A percentile compares a stretch with the other conserved stretches of the same genome.
These are phyloP conservation scores for Solanum pinnatisectum DNA, from an alignment of 257 asterid genomes.

Conservation along the genomic window DNA sequence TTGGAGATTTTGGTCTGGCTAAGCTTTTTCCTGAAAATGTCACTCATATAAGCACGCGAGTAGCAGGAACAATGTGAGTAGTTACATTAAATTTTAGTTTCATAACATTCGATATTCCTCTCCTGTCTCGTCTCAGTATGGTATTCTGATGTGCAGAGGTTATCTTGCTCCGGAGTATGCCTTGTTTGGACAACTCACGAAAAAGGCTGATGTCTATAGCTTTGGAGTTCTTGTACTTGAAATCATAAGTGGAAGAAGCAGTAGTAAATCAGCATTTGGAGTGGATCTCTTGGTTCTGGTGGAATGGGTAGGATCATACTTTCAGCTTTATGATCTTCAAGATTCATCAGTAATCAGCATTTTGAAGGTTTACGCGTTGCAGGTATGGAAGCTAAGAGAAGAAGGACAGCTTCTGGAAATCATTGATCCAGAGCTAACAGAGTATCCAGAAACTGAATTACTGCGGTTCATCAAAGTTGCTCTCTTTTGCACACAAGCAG, in stretches of 20 bases:
- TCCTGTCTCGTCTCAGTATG: background rate
- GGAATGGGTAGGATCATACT: constrained; percentile 56
- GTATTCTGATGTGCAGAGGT: constrained; percentile 34
- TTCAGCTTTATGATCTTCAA: background rate
- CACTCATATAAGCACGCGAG: constrained; percentile 79
- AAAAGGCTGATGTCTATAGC: constrained; percentile 73
- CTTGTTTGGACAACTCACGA: constrained; percentile 55
- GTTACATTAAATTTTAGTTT: constrained; percentile 6
- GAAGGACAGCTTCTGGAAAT: constrained; percentile 48
- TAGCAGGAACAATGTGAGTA: constrained; percentile 85
- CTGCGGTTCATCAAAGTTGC: constrained; percentile 52
- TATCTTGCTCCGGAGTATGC: constrained; percentile 82
- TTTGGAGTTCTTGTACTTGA: constrained; percentile 75
- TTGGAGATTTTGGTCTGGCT: constrained; percentile 84
- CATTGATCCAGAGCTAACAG: constrained; percentile 52
- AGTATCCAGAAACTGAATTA: constrained; percentile 38
- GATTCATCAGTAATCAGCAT: background rate
- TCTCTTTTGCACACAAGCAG: constrained; percentile 72
- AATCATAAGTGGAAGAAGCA: constrained; percentile 58
- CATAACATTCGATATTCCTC: background rate
- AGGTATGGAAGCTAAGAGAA: constrained; percentile 66
- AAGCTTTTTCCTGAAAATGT: constrained; percentile 83
- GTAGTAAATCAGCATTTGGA: constrained; percentile 62
- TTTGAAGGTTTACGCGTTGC: constrained; percentile 2
- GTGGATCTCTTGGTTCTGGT: constrained; percentile 46